Evolutionary conservation across 179 eudicot genomes (phyloP).

Genomic region (Sideroxylon spinosum): DNA sequence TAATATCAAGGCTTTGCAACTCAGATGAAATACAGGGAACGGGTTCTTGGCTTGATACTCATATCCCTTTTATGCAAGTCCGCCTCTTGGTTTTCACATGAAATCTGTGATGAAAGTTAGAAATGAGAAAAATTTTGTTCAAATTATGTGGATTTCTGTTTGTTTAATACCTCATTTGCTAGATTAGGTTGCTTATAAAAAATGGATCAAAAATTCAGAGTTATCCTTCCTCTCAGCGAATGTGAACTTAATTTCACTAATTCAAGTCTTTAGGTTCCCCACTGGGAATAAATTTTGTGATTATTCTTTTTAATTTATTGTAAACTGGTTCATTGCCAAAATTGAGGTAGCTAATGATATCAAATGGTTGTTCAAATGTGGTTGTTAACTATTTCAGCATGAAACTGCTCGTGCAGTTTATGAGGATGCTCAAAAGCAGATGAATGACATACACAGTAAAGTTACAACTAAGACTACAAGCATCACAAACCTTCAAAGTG

Average conservation of each 20-base stretch:
- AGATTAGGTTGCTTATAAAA: neutral
- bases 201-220: neutral
- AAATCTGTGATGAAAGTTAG: neutral
- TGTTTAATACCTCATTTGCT: neutral
- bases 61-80: conserved; percentile 87
- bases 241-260: neutral
- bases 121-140: too few relatives aligned
- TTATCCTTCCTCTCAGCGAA: neutral
- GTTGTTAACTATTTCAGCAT: conserved; percentile 52
- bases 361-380: neutral
- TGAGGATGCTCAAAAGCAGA: conserved; percentile 69
- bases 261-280: neutral
- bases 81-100: conserved; percentile 24
- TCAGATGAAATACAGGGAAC: conserved; percentile 80
- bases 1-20: conserved; percentile 18
- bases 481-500: conserved; percentile 33
- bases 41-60: conserved; percentile 93
- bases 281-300: too few relatives aligned
- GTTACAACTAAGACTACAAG: conserved; percentile 52
- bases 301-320: neutral
- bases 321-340: neutral
- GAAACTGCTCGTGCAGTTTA: conserved; percentile 68
- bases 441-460: conserved; percentile 44
- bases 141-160: neutral
- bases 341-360: neutral